Conservation (phyloP, 371 early-diverging fungal genomes). For the Lichtheimia ramosa region DNA sequence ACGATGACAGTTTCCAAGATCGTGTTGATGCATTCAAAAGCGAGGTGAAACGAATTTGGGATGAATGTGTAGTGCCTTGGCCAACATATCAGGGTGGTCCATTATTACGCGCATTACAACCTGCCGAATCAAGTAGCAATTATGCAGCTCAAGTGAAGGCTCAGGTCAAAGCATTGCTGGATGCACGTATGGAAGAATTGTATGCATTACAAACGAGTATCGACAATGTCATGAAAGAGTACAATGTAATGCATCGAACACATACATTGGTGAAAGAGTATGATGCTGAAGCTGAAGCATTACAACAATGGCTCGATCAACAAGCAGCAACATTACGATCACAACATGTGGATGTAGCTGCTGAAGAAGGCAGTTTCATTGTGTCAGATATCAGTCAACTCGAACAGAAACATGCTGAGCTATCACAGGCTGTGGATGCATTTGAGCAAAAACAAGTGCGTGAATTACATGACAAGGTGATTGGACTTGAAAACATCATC, state of each 20-base stretch:
- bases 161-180: constrained; percentile 26
- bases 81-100: constrained; percentile 28
- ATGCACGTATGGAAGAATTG: constrained; percentile 31
- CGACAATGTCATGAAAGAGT: constrained; percentile 20
- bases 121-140: constrained; percentile 11
- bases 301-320: constrained; percentile 36
- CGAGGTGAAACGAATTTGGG: constrained; percentile 28
- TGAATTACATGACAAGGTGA: constrained; percentile 34
- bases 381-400: constrained; percentile 13
- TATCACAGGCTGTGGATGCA: constrained; percentile 16
- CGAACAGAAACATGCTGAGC: constrained; percentile 17
- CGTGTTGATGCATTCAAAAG: constrained; percentile 23
- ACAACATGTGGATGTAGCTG: constrained; percentile 40
- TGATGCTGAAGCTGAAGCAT: constrained; percentile 25
- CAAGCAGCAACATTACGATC: constrained; percentile 21
- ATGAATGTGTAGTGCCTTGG: constrained; percentile 30
- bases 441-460: constrained; percentile 34
- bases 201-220: constrained; percentile 18
- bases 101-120: constrained; percentile 18
- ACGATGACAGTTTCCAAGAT: constrained; percentile 18
- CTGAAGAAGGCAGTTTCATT: constrained; percentile 24
- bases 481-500: constrained; percentile 27
- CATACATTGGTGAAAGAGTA: constrained; percentile 28
- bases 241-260: constrained; percentile 22
- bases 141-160: constrained; percentile 11